phyloP scores from a whole-genome alignment of 1,284 basidiomycete genomes.

The Tilletia setariae region DNA sequence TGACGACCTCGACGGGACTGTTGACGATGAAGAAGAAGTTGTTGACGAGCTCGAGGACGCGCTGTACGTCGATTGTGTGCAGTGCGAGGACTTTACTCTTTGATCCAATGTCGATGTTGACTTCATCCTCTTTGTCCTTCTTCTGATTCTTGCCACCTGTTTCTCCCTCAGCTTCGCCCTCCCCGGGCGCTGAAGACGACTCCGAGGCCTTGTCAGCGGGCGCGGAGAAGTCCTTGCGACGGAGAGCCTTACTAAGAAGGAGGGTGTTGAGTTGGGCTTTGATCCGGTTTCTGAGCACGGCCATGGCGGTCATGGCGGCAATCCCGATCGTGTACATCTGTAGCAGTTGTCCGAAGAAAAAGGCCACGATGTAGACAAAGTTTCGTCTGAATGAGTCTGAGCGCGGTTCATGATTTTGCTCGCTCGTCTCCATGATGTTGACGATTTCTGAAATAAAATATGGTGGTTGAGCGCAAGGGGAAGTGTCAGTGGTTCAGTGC shows the following conservation, averaged over 20 bases:
- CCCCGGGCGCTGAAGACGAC: neutral
- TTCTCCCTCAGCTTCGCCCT: neutral
- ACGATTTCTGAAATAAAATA: slow-evolving; percentile 1
- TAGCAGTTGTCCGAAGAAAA: slow-evolving; percentile 9
- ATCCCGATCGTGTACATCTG: neutral
- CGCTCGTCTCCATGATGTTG: slow-evolving; percentile 1
- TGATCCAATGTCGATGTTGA: slow-evolving; percentile 7
- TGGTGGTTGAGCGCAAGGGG: too few relatives aligned
- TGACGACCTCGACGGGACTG: slow-evolving; percentile 33
- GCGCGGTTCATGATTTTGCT: neutral
- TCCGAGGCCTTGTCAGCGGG: neutral
- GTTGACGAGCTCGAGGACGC: slow-evolving; percentile 18
- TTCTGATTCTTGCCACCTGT: neutral
- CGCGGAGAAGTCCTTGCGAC: slow-evolving; percentile 6
- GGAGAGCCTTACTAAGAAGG: neutral
- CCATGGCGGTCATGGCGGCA: neutral
- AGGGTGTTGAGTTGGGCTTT: slow-evolving; percentile 5
- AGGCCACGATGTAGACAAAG: slow-evolving; percentile 8
- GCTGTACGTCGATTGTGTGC: slow-evolving; percentile 29
- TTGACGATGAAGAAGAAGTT: slow-evolving; percentile 24
- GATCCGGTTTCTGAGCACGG: neutral
- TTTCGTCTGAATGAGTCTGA: neutral
- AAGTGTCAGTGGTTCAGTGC: neutral
- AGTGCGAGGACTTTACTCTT: slow-evolving; percentile 30
- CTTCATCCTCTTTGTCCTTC: neutral